Conservation (phyloP, 1,284 basidiomycete genomes). For the Ustilago vetiveriae region DNA sequence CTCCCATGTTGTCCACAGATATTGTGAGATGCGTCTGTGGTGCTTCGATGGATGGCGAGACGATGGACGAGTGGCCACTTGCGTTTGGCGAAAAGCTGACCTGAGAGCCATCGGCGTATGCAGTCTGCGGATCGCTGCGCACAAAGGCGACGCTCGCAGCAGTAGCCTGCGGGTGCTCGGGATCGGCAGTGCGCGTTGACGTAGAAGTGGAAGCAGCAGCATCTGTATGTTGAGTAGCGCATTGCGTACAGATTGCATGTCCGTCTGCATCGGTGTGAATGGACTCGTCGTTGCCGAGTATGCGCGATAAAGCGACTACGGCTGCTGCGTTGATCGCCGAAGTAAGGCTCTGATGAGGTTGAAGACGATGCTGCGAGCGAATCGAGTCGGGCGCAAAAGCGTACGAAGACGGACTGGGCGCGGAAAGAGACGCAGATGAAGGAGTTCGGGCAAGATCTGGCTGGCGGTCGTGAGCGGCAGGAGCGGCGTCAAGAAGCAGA, state of each 20-base stretch:
- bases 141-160: background rate
- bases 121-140: background rate
- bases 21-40: slow-evolving; percentile 36
- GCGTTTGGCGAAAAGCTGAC: background rate
- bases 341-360: slow-evolving; percentile 38
- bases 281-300: slow-evolving; percentile 28
- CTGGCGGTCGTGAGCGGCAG: slow-evolving; percentile 18
- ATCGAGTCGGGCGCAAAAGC: slow-evolving; percentile 44
- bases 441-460: slow-evolving; percentile 14
- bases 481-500: slow-evolving; percentile 31
- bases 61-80: background rate
- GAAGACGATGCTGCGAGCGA: slow-evolving; percentile 36
- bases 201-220: background rate
- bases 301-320: slow-evolving; percentile 36
- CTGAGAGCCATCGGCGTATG: background rate
- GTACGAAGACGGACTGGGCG: slow-evolving; percentile 46
- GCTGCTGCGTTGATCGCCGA: slow-evolving; percentile 51
- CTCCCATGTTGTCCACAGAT: slow-evolving; percentile 52
- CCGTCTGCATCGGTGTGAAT: slow-evolving; percentile 25
- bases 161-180: slow-evolving; percentile 2
- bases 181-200: slow-evolving; percentile 3
- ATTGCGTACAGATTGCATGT: slow-evolving; percentile 37
- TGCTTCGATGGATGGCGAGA: background rate
- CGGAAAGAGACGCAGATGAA: slow-evolving; percentile 29
- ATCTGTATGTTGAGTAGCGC: slow-evolving; percentile 21